Conservation (phyloP, 163 green algal species). For the Prototheca stagnorum region DNA sequence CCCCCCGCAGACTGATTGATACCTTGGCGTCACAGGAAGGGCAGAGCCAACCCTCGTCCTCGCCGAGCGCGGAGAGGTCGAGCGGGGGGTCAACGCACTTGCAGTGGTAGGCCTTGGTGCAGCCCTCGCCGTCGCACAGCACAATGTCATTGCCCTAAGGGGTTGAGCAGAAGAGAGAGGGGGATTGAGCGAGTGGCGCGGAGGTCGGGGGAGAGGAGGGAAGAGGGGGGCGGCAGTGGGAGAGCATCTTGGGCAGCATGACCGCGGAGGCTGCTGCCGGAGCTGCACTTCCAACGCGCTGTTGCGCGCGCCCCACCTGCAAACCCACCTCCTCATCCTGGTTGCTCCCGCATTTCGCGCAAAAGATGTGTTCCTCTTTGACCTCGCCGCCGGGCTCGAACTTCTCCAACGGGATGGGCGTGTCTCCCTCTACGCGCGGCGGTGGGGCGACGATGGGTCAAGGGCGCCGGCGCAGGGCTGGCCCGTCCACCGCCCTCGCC, state of each 20-base stretch:
- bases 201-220: not conserved
- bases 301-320: not conserved
- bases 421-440: conserved; percentile 15
- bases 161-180: not conserved
- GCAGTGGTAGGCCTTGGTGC: conserved; percentile 68
- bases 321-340: conserved; percentile 35
- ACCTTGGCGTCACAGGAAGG: conserved; percentile 65
- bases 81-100: conserved; percentile 54
- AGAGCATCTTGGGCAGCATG: not conserved
- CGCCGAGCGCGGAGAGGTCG: conserved; percentile 29
- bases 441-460: too few species aligned
- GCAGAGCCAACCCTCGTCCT: conserved; percentile 75
- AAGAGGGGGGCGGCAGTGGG: not conserved
- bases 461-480: too few species aligned
- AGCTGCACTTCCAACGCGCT: not conserved
- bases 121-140: conserved; percentile 79
- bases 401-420: conserved; percentile 18
- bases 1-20: too few species aligned
- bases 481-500: too few species aligned
- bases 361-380: conserved; percentile 59
- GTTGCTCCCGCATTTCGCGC: conserved; percentile 39
- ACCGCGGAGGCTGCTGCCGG: not conserved
- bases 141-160: conserved; percentile 81
- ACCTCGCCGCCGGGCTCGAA: conserved; percentile 56
- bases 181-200: not conserved